Conservation (phyloP, 129 eudicot species). For the Erigeron canadensis region DNA sequence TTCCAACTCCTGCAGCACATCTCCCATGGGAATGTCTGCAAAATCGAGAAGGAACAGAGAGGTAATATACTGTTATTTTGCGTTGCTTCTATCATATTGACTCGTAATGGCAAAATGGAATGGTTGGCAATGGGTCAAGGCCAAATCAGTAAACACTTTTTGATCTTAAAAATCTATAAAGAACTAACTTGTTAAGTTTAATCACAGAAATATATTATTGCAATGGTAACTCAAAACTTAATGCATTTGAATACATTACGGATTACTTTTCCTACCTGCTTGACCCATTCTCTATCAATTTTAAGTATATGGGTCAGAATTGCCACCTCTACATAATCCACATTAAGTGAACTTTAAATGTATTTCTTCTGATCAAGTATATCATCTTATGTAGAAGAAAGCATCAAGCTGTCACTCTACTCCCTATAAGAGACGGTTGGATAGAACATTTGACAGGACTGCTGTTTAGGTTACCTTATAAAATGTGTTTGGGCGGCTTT, state of each 20-base stretch:
- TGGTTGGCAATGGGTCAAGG: not conserved
- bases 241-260: not conserved
- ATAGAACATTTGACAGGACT: conserved; percentile 40
- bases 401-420: conserved; percentile 43
- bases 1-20: conserved; percentile 31
- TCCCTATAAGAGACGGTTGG: conserved; percentile 56
- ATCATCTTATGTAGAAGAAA: conserved; percentile 38
- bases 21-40: conserved; percentile 22
- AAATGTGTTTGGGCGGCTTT: conserved; percentile 4
- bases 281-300: not conserved
- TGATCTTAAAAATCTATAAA: not conserved
- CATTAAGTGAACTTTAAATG: conserved; percentile 6
- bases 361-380: conserved; percentile 13
- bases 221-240: not conserved
- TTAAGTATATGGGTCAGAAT: not conserved
- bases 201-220: not conserved
- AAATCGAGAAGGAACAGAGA: conserved; percentile 33
- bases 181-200: not conserved
- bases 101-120: not conserved
- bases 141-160: not conserved
- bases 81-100: not conserved
- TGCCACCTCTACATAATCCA: not conserved
- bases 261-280: not conserved
- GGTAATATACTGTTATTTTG: conserved; percentile 21
- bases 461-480: conserved; percentile 24